phyloP scores from a whole-genome alignment of 495 filamentous ascomycete species.

The Penicillium canescens region DNA sequence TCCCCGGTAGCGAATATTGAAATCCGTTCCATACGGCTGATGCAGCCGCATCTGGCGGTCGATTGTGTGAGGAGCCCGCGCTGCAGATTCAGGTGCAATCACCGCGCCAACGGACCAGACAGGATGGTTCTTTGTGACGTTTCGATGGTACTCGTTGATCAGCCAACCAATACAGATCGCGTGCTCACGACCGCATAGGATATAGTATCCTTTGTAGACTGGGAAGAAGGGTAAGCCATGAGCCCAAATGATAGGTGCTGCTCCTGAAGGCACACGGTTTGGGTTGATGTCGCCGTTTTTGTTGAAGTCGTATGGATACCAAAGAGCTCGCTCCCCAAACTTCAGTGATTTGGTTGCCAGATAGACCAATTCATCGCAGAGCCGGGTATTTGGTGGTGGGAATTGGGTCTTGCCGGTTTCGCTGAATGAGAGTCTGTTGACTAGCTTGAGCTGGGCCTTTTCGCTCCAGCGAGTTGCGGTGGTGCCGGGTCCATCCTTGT shows the following conservation, averaged over 20 bases:
- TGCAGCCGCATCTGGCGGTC: slow-evolving; percentile 13
- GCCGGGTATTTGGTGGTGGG: slow-evolving; percentile 15
- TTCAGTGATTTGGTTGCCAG: slow-evolving; percentile 18
- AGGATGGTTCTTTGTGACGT: background rate
- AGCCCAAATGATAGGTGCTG: slow-evolving; percentile 18
- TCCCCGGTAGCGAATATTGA: background rate
- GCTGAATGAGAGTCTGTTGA: background rate
- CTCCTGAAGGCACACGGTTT: slow-evolving; percentile 15
- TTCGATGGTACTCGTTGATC: background rate
- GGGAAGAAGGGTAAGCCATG: slow-evolving; percentile 25
- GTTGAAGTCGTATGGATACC: slow-evolving; percentile 22
- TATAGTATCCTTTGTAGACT: slow-evolving; percentile 22
- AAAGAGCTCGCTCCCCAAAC: background rate
- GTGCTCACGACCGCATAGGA: slow-evolving; percentile 19
- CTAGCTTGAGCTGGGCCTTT: background rate
- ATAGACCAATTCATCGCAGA: slow-evolving; percentile 25
- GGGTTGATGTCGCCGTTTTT: slow-evolving; percentile 13
- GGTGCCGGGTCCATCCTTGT: background rate
- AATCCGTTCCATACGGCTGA: slow-evolving; percentile 1
- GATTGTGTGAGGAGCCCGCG: background rate
- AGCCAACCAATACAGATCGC: slow-evolving; percentile 10
- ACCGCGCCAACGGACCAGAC: slow-evolving; percentile 19
- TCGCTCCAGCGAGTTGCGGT: background rate
- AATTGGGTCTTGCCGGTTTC: slow-evolving; percentile 2
- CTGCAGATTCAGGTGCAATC: slow-evolving; percentile 17